A percentile compares a stretch with the other conserved stretches of the same genome.
phyloP scores from a whole-genome alignment of 768 basidiomycete genomes.

The Lentinula raphanica region DNA sequence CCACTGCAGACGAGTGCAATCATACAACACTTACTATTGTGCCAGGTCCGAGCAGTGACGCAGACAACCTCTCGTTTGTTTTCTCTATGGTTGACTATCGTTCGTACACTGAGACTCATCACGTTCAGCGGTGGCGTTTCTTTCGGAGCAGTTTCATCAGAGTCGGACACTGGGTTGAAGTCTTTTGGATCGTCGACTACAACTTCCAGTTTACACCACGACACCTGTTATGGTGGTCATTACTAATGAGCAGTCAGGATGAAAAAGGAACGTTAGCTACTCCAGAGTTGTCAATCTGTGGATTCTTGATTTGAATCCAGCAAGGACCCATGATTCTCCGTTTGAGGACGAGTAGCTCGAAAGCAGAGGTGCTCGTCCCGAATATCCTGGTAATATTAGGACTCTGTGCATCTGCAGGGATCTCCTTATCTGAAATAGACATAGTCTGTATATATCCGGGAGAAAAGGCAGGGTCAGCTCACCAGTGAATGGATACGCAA shows the following conservation, averaged over 20 bases:
- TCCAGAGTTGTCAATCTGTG: slow-evolving; percentile 69
- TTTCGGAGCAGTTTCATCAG: slow-evolving; percentile 62
- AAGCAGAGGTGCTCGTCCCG: slow-evolving; percentile 88
- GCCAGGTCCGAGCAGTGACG: slow-evolving; percentile 80
- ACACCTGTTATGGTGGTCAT: slow-evolving; percentile 48
- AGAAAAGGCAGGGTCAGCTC: slow-evolving; percentile 15
- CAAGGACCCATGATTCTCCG: slow-evolving; percentile 99
- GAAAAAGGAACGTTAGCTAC: slow-evolving; percentile 44
- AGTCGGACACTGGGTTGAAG: slow-evolving; percentile 76
- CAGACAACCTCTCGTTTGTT: slow-evolving; percentile 95
- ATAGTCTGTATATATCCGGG: background rate
- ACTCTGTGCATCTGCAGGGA: slow-evolving; percentile 69
- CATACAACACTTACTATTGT: slow-evolving; percentile 40
- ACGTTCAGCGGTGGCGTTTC: slow-evolving; percentile 87
- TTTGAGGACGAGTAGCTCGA: slow-evolving; percentile 90
- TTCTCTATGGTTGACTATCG: slow-evolving; percentile 88
- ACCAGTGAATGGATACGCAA: slow-evolving; percentile 88
- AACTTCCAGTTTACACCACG: slow-evolving; percentile 95
- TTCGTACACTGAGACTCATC: slow-evolving; percentile 82
- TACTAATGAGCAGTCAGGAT: background rate
- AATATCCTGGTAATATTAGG: slow-evolving; percentile 85
- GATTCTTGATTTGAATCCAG: slow-evolving; percentile 85
- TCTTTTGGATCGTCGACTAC: slow-evolving; percentile 82
- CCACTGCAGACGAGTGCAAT: too few species aligned
- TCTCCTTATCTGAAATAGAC: slow-evolving; percentile 51